Base-by-base conservation (phyloP, 1,284 basidiomycete genomes). In the Sporisorium scitamineum region DNA sequence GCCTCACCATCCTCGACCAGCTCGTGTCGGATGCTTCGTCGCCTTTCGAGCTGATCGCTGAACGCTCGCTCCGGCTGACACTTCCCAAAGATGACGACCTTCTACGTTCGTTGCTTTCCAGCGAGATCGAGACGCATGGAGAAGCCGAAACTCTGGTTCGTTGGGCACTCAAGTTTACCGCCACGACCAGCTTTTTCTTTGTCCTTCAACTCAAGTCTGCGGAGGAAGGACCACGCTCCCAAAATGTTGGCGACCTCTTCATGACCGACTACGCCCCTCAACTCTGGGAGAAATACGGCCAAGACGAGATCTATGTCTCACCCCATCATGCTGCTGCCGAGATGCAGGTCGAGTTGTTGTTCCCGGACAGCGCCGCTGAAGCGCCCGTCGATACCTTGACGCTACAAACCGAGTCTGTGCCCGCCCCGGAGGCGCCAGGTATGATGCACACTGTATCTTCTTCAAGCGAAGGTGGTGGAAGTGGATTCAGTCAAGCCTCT, bases 141-240 rank as follows among this genome's bases (percentile, higher is more conserved):
- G 58, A 75, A 41, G 70, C 77, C 26, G 68, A 66, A 2, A 57
- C 69, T 10, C 52, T 73, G 0, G 51, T 59, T 2, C 51, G 41
- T 13, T 81, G 78, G 76, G 63, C 61, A 10, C 50, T 56, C 31
- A 55, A 63, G n/a, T 59, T 83, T 22, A 80, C 81, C 5, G 31
- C 52, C 1, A 26, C 53, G 3, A 61, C 56, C 18, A 63, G 63
- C 52, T 64, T 59, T 18, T 62, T 78, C 41, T 42, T 75, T 18
- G 71, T 78, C 0, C 62, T 82, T n/a, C 58, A 73, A 22, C 47
- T 34, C 44, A 58, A 71, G 16, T 27, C 54, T 13, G 47, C 42
- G 2, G 22, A 53, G 24, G 32, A 45, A 47, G 29, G 24, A 8
- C 18, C 48, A 20, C n/a, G 16, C 37, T 39, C 37, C 4, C 2